Conservation (phyloP, 192 early-diverging fungal genomes). For the Backusella westeae region DNA sequence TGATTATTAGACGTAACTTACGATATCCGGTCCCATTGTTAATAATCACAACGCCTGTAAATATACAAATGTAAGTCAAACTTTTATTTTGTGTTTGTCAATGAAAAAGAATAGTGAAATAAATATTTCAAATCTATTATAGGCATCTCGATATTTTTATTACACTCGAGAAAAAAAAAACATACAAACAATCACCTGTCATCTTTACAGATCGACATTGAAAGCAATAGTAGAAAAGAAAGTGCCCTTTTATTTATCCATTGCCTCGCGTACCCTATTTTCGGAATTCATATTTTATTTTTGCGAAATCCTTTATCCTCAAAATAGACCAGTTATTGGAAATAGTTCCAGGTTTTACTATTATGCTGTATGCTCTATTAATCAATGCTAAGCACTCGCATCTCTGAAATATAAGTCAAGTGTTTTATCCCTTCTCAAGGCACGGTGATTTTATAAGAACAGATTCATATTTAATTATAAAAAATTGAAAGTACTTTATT, state of each 20-base stretch:
- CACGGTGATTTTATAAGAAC: too few species aligned
- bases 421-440: neutral
- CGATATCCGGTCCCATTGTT: conserved; percentile 19
- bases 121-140: too few species aligned
- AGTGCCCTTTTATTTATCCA: too few species aligned
- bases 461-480: neutral
- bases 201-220: too few species aligned
- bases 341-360: neutral
- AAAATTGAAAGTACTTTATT: neutral
- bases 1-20: conserved; percentile 1
- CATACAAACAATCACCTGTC: too few species aligned
- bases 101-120: neutral
- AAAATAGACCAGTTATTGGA: neutral
- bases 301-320: neutral
- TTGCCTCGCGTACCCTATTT: neutral
- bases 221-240: too few species aligned
- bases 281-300: neutral
- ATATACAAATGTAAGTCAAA: conserved; percentile 20
- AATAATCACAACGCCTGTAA: conserved; percentile 7
- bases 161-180: too few species aligned
- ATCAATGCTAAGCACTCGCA: too few species aligned
- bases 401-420: too few species aligned
- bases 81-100: neutral
- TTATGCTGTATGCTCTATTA: too few species aligned
- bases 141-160: too few species aligned